Evolutionary conservation across 345 rosid species (phyloP), one percentile per base, ranked within the genome.

Genomic region (Carallia pectinifolia): DNA sequence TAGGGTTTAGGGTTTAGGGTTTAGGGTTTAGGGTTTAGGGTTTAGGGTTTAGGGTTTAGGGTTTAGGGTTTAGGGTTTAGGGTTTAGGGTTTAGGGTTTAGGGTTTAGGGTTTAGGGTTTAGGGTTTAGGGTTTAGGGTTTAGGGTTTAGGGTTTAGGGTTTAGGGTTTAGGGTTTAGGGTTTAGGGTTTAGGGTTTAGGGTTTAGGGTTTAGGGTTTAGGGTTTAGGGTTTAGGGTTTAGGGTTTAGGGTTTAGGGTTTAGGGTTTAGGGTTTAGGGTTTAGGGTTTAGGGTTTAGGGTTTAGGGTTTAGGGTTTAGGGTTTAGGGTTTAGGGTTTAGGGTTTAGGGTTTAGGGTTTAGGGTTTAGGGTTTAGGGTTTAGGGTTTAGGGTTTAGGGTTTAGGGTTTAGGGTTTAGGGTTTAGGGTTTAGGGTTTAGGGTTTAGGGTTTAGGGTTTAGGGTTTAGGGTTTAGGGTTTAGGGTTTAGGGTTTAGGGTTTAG

Each of bases 171-270:
- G 61, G 61, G 10, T 58, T 58, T 7, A 29, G 61, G 61, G 61
- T 58, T 58, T 58, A 7, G 34, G 61, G 34, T 58, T 58, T 58
- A 27, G 61, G 61, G 61, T 58, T 58, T 58, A 58, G 61, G 61
- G 8, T 58, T 68, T 62, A 34, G 34, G 69, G 73, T 39, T 68
- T 69, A 33, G 48, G 69, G 67, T 62, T 70, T 59, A 55, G 34
- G 59, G 68, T 66, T 66, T 68, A 66, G 40, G 64, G 73, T 71
- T 71, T 68, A 58, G 29, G 56, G 61, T 71, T 71, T 62, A 53
- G 38, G 78, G 58, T 39, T 74, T 44, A n/a, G 71, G 61, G 17
- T 66, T 60, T 39, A 31, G 64, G 65, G 58, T 6, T 64, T 70
- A 2, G 39, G 71, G 60, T 53, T 70, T 48, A 31, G n/a, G 76